phyloP scores from a whole-genome alignment of 495 filamentous ascomycete genomes.

The Lophiotrema nucula region DNA sequence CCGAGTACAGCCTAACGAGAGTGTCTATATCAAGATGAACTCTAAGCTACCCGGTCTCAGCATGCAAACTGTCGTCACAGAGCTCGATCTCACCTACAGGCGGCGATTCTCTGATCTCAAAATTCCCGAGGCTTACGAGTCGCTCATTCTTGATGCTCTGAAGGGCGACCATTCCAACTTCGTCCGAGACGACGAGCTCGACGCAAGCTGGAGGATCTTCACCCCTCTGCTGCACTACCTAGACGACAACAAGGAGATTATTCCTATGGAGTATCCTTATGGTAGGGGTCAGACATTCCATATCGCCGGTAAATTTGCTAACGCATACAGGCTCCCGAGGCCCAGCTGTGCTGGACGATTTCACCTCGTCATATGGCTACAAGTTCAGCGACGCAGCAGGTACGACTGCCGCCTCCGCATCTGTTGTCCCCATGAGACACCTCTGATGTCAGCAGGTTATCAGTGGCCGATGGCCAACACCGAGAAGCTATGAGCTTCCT shows the following conservation, averaged over 20 bases:
- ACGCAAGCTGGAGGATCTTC: slow-evolving; percentile 98
- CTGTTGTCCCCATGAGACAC: background rate
- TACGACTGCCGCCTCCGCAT: slow-evolving; percentile 15
- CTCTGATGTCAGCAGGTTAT: slow-evolving; percentile 19
- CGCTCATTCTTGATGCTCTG: slow-evolving; percentile 91
- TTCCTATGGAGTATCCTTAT: slow-evolving; percentile 99
- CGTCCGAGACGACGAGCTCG: slow-evolving; percentile 96
- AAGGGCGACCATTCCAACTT: slow-evolving; percentile 99
- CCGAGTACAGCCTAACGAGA: slow-evolving; percentile 98
- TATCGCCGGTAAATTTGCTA: slow-evolving; percentile 12
- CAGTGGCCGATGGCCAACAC: slow-evolving; percentile 30
- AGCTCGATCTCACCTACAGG: slow-evolving; percentile 97
- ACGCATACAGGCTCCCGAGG: slow-evolving; percentile 78
- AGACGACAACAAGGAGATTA: slow-evolving; percentile 97
- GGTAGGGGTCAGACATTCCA: slow-evolving; percentile 56
- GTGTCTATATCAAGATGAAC: slow-evolving; percentile 99
- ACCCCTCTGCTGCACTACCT: slow-evolving; percentile 96
- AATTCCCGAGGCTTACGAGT: slow-evolving; percentile 99
- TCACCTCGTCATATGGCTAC: slow-evolving; percentile 96
- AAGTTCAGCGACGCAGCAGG: slow-evolving; percentile 97
- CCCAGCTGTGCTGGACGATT: slow-evolving; percentile 94
- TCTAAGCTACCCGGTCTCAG: slow-evolving; percentile 96
- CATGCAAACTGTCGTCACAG: slow-evolving; percentile 99
- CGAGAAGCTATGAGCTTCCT: slow-evolving; percentile 23
- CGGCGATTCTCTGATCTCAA: slow-evolving; percentile 98